These are phyloP conservation scores for Ramalina peruviana DNA, from an alignment of 495 filamentous ascomycete species.

Conservation along the genomic window DNA sequence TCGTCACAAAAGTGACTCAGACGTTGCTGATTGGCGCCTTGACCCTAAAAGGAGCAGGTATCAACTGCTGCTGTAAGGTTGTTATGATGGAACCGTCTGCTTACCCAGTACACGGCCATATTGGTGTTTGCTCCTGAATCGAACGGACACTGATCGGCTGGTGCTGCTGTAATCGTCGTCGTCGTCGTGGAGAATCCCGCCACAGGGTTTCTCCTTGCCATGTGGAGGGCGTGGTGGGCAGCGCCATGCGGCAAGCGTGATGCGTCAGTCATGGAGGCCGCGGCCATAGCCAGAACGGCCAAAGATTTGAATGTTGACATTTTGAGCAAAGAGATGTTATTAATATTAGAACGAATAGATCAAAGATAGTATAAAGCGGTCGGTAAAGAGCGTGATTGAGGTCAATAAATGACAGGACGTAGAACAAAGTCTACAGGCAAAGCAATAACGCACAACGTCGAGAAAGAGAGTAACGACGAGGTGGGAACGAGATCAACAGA, in stretches of 20 bases:
- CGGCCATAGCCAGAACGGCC: constrained; percentile 5
- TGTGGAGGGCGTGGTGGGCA: not conserved
- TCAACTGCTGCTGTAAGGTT: constrained; percentile 1
- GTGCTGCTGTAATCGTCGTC: not conserved
- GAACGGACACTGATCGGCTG: constrained; percentile 27
- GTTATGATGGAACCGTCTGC: not conserved
- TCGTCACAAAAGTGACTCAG: constrained; percentile 46
- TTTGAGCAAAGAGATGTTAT: constrained; percentile 14
- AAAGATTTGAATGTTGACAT: constrained; percentile 23
- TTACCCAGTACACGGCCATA: constrained; percentile 53
- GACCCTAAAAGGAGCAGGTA: constrained; percentile 27
- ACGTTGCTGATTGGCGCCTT: constrained; percentile 30
- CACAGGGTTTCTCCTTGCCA: not conserved
- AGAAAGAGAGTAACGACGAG: constrained; percentile 5
- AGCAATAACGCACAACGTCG: constrained; percentile 6
- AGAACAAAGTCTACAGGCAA: constrained; percentile 31
- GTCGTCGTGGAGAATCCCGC: not conserved
- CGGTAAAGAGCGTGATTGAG: constrained; percentile 8
- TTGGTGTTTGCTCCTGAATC: constrained; percentile 36
- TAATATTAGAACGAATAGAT: constrained; percentile 2
- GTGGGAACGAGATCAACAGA: not conserved
- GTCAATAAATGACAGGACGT: constrained; percentile 34
- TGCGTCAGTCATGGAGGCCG: not conserved
- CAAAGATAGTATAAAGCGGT: constrained; percentile 12
- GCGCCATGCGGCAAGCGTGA: not conserved